These are phyloP conservation scores for Clarkia xantiana DNA, from an alignment of 345 rosid species.

Conservation along the genomic window DNA sequence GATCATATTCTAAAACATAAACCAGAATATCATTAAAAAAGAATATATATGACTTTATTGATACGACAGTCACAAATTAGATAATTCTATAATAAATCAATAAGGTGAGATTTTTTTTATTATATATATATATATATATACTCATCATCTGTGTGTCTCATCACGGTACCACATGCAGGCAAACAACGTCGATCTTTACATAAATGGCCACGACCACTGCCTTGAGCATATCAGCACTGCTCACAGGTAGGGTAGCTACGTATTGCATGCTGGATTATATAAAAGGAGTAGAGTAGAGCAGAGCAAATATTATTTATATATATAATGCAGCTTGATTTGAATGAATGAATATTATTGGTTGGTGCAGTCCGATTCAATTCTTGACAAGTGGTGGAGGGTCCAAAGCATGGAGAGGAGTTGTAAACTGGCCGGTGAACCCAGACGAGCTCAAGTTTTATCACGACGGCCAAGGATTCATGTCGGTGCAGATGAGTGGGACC, in stretches of 20 bases:
- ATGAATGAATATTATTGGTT: background rate
- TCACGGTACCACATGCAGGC: slow-evolving; percentile 12
- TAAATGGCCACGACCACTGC: slow-evolving; percentile 46
- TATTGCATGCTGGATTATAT: no score
- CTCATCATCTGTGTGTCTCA: no score
- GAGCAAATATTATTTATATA: no score
- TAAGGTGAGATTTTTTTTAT: no score
- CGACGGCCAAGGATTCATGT: slow-evolving; percentile 81
- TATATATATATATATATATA: no score
- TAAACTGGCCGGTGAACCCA: slow-evolving; percentile 10
- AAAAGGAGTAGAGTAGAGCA: no score
- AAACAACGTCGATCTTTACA: slow-evolving; percentile 29
- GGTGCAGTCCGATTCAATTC: slow-evolving; percentile 36
- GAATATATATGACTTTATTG: no score
- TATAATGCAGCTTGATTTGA: no score
- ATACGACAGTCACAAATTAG: no score
- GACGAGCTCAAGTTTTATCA: slow-evolving; percentile 39
- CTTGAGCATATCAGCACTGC: slow-evolving; percentile 21
- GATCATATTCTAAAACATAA: no score
- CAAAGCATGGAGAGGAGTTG: slow-evolving; percentile 69
- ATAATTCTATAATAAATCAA: no score
- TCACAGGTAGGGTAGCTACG: slow-evolving; percentile 17
- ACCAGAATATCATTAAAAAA: no score
- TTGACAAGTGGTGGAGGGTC: slow-evolving; percentile 82
- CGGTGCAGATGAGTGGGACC: slow-evolving; percentile 22